These are phyloP conservation scores for Cyclocybe aegerita DNA, from an alignment of 768 basidiomycete genomes.

Conservation along the genomic window DNA sequence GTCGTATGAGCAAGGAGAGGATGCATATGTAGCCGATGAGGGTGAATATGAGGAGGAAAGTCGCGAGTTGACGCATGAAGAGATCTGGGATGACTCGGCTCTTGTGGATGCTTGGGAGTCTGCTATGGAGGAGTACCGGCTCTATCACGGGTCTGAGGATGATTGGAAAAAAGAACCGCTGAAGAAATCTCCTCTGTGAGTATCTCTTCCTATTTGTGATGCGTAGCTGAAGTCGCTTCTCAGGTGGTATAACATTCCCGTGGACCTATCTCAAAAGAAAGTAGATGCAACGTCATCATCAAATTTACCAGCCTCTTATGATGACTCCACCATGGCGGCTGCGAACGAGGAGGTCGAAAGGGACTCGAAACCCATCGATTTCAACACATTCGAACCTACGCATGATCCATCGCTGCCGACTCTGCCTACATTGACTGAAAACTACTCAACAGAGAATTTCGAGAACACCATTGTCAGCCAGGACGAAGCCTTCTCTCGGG, in stretches of 20 bases:
- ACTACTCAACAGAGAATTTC: conserved; percentile 27
- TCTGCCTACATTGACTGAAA: conserved; percentile 9
- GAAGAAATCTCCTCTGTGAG: conserved; percentile 74
- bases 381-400: conserved; percentile 66
- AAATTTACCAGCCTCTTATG: not conserved
- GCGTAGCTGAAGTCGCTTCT: conserved; percentile 18
- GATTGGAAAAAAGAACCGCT: conserved; percentile 71
- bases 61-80: conserved; percentile 64
- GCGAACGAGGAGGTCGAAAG: conserved; percentile 25
- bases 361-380: conserved; percentile 66
- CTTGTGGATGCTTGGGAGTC: conserved; percentile 84
- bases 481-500: conserved; percentile 77
- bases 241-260: conserved; percentile 81
- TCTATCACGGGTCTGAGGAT: conserved; percentile 66
- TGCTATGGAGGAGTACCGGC: conserved; percentile 79
- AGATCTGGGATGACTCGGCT: conserved; percentile 87
- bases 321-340: not conserved
- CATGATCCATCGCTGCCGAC: conserved; percentile 60
- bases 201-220: conserved; percentile 10
- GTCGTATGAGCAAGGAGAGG: conserved; percentile 8
- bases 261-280: conserved; percentile 25
- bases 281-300: conserved; percentile 8
- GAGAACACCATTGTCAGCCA: conserved; percentile 46
- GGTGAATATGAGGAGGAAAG: conserved; percentile 45
- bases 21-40: conserved; percentile 14